These are phyloP conservation scores for Rubroshorea leprosula DNA, from an alignment of 345 rosid genomes.

Conservation along the genomic window DNA sequence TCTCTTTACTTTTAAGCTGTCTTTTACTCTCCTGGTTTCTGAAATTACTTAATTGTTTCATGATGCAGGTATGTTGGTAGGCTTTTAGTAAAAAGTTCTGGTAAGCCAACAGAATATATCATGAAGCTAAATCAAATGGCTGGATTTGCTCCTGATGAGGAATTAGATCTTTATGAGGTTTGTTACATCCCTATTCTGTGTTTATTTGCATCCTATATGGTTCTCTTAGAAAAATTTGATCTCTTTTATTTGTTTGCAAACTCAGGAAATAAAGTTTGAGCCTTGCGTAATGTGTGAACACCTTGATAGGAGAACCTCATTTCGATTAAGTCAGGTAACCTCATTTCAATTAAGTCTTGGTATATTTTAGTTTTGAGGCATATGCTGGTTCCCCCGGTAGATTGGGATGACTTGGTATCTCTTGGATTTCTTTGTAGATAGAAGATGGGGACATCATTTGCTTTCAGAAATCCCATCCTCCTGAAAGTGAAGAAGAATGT, in stretches of 20 bases:
- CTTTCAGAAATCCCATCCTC: constrained; percentile 72
- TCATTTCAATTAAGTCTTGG: too few species aligned
- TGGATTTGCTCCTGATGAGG: constrained; percentile 80
- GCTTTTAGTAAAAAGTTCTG: constrained; percentile 70
- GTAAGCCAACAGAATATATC: constrained; percentile 75
- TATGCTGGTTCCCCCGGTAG: neutral
- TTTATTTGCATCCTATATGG: neutral
- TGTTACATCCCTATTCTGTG: too few species aligned
- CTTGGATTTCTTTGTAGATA: constrained; percentile 12
- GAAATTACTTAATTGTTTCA: constrained; percentile 8
- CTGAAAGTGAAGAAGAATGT: constrained; percentile 41
- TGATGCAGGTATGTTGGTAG: constrained; percentile 69
- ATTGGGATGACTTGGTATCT: neutral
- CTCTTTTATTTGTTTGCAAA: neutral
- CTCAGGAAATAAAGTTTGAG: constrained; percentile 92
- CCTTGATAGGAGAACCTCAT: constrained; percentile 67
- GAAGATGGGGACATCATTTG: constrained; percentile 98
- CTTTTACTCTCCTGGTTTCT: too few species aligned
- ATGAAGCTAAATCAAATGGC: constrained; percentile 81
- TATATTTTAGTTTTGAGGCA: constrained; percentile 15
- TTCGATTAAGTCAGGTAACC: constrained; percentile 55
- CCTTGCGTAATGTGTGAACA: constrained; percentile 92
- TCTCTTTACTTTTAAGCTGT: too few species aligned
- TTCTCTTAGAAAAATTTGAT: neutral
- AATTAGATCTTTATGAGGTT: constrained; percentile 91